Base-by-base conservation (phyloP, 2,329 filamentous ascomycete genomes). In the Polychaeton citri region DNA sequence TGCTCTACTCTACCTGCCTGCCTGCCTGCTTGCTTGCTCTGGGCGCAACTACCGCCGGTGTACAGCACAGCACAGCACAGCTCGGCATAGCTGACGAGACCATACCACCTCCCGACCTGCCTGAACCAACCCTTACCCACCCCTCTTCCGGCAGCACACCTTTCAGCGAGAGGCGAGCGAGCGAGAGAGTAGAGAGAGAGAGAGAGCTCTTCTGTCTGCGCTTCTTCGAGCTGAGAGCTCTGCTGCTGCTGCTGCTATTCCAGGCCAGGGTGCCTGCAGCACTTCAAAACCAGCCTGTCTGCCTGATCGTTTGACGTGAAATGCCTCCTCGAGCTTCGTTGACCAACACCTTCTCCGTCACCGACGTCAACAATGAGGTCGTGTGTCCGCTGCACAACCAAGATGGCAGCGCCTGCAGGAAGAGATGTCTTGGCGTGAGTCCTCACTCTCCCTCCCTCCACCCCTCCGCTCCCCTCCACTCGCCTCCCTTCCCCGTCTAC, bases 351-450 rank as follows among this genome's bases (percentile, higher is more conserved):
- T 94, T 94, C 62, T 87, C 85, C 48, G 82, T 93, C 53, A 83
- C 83, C 53, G 85, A 94, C 69, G 74, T 81, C 61, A 88, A 83
- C 62, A 92, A 92, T 62, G 88, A 96, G 65, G 90, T 98, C 57
- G 83, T 95, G 55, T 98, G 90, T 65, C 90, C 90, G 49, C 69
- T 98, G 62, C 79, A 78, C 57, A 95, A 95, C 59, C 87, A 94
- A 57, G 90, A 98, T 75, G 84, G 85, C 60, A 94, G 87, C 49
- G 85, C 80, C 66, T 98, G 90, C 69, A 80, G 88, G 61, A 98
- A 98, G 70, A 76, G 88, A 69, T 98, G 90, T 68, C 79, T 93
- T 57, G 90, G 90, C 64, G 90, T 96, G 73, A 85, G 87, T 90
- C 49, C n/a, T 44, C 42, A 44, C 43, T 13, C 41, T 44, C 38